phyloP scores from a whole-genome alignment of 169 alveolate genomes.

The Plasmodium sp. region DNA sequence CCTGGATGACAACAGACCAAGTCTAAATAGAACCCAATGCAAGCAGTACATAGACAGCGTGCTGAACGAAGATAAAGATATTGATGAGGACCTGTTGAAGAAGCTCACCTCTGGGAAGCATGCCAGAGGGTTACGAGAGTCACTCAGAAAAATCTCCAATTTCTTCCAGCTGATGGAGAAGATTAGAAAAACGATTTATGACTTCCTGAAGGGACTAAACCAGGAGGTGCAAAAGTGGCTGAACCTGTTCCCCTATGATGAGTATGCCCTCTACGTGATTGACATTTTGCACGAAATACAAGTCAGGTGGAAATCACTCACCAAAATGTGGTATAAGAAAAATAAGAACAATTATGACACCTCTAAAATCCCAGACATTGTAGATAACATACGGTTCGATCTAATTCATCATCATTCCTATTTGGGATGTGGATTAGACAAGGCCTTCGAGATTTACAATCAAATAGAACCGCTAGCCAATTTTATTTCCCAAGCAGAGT shows the following conservation, averaged over 20 bases:
- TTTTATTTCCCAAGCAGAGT: constrained; percentile 86
- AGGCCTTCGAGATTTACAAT: constrained; percentile 81
- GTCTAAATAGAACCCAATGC: constrained; percentile 78
- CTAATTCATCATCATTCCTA: constrained; percentile 88
- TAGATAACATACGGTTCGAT: constrained; percentile 89
- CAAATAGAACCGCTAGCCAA: constrained; percentile 80
- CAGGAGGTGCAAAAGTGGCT: constrained; percentile 84
- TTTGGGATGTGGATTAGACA: constrained; percentile 82
- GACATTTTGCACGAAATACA: constrained; percentile 77
- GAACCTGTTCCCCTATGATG: constrained; percentile 81
- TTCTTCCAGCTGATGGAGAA: constrained; percentile 70
- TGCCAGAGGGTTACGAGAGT: constrained; percentile 63
- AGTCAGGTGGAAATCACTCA: constrained; percentile 79
- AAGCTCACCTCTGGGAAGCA: constrained; percentile 49
- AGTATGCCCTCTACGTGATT: constrained; percentile 80
- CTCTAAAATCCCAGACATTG: constrained; percentile 88
- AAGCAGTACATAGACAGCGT: constrained; percentile 55
- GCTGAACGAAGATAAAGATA: constrained; percentile 23
- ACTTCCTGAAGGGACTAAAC: constrained; percentile 76
- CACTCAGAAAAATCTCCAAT: constrained; percentile 58
- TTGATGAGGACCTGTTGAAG: constrained; percentile 73
- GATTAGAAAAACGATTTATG: constrained; percentile 65
- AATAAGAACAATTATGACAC: constrained; percentile 82
- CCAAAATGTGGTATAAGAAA: constrained; percentile 71
- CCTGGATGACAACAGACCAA: constrained; percentile 81